These are phyloP conservation scores for Zoysia japonica DNA, from an alignment of 176 grass and related monocot species.

Conservation along the genomic window DNA sequence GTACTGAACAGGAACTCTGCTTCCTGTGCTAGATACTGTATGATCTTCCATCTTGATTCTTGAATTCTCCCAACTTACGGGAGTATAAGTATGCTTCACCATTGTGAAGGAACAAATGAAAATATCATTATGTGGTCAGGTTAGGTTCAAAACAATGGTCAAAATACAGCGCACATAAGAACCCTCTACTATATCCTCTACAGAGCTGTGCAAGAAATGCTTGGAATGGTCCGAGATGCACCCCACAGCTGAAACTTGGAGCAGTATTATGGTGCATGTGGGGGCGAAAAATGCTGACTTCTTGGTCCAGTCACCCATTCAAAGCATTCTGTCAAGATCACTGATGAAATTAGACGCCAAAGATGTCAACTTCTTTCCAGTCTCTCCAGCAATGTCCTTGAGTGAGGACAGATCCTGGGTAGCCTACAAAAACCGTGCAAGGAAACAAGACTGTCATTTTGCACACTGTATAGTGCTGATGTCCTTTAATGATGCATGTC, in stretches of 20 bases:
- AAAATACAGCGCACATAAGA: constrained; percentile 20
- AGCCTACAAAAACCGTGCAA: constrained; percentile 46
- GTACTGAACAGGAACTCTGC: background rate
- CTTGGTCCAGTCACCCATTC: background rate
- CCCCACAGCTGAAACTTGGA: background rate
- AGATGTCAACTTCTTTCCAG: constrained; percentile 81
- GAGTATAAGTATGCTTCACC: constrained; percentile 7
- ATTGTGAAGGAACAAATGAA: constrained; percentile 29
- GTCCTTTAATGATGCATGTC: background rate
- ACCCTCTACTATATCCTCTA: constrained; percentile 46
- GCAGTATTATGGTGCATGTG: constrained; percentile 1
- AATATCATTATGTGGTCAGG: constrained; percentile 19
- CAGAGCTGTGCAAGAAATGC: constrained; percentile 48
- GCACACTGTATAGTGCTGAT: background rate
- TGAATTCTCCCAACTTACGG: background rate
- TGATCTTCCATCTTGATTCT: background rate
- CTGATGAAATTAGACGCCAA: constrained; percentile 82
- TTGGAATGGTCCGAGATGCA: background rate
- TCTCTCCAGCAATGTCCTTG: constrained; percentile 91
- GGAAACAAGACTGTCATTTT: constrained; percentile 1
- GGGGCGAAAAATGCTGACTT: background rate
- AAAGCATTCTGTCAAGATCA: constrained; percentile 89
- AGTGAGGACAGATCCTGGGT: constrained; percentile 88
- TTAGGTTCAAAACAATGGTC: background rate
- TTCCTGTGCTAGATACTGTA: background rate